Base-by-base conservation (phyloP, 2,329 filamentous ascomycete species). In the Emericellopsis cladophorae region DNA sequence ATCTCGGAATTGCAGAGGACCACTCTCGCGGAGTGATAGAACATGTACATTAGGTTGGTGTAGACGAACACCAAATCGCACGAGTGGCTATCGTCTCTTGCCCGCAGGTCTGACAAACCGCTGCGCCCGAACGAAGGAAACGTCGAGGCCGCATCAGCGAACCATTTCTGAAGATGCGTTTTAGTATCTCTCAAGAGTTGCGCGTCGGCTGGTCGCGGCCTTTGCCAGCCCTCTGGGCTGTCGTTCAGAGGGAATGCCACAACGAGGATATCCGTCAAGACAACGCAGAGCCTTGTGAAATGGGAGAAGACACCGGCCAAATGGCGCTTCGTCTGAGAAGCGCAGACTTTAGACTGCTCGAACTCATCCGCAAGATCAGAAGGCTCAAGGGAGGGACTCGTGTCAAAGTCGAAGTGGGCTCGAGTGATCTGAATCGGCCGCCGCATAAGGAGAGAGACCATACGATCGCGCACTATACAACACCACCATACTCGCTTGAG, bases 401-500 rank as follows among this genome's bases (percentile, higher is more conserved):
- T 46, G 32, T 62, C 59, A 36, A 67, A 59, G 44, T 70, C 61
- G 44, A 72, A 68, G 42, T 68, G 62, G 0, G 56, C 55, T 4
- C 63, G 59, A 0, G 67, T 66, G 41, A 74, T 64, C 44, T 72
- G 68, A n/a, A 70, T 59, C 32, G 62, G 61, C 11, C 68, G 61
- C n/a, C 70, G 61, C 44, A 73, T 60, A 4, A 68, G 64, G 8
- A 74, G 57, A 4, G 64, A 60, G 21, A 74, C 46, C 15, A 68
- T 66, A 32, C 68, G 61, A 49, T 74, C 70, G 10, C 71, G 65
- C 5, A 74, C 57, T 32, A 74, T 57, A 43, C 70, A 72, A 43
- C 67, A 70, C 70, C 70, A 74, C 70, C 70, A 74, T 7, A 75
- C 51, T 2, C 69, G 58, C 51, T 72, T 74, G 26, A 67, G 58